A percentile compares a stretch with the other conserved stretches of the same genome.
These are phyloP conservation scores for Tetracentron sinense DNA, from an alignment of 164 flowering plant genomes.

Conservation along the genomic window DNA sequence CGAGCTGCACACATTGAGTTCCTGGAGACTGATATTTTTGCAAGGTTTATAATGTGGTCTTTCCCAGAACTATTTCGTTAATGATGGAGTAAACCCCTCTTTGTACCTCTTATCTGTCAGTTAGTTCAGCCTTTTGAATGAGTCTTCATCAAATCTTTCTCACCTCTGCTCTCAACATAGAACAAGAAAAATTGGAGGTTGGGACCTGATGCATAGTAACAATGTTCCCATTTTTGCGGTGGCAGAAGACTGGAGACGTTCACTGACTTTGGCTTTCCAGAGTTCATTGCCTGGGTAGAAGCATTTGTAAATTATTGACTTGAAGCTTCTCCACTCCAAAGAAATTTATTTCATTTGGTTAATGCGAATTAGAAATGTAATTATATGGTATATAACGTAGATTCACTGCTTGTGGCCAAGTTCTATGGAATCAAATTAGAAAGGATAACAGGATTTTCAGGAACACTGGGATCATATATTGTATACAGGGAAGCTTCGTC, in stretches of 20 bases:
- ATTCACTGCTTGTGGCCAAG: not conserved
- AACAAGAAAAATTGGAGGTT: not conserved
- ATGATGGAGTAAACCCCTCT: not conserved
- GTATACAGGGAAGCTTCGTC: not conserved
- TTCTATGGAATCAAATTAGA: not conserved
- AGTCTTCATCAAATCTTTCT: not conserved
- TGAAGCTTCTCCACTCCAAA: not conserved
- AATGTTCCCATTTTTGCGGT: not conserved
- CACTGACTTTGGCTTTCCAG: slow-evolving; percentile 2
- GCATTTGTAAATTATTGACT: slow-evolving; percentile 3
- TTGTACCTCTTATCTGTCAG: not conserved
- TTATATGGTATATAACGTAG: slow-evolving; percentile 2
- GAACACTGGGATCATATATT: not conserved
- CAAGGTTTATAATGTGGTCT: slow-evolving; percentile 91
- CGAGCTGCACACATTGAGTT: slow-evolving; percentile 98
- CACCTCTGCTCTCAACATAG: not conserved
- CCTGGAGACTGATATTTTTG: slow-evolving; percentile 80
- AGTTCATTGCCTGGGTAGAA: not conserved
- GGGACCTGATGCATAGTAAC: not conserved
- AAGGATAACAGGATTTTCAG: not conserved
- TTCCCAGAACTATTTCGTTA: slow-evolving; percentile 77
- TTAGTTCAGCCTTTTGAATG: not conserved
- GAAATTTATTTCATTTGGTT: slow-evolving; percentile 9
- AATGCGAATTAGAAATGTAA: slow-evolving; percentile 11
- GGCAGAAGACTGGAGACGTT: not conserved